Percentiles rank a stretch among this genome's conserved stretches.
These are phyloP conservation scores for Theobroma cacao DNA, from an alignment of 345 rosid species.

Conservation along the genomic window DNA sequence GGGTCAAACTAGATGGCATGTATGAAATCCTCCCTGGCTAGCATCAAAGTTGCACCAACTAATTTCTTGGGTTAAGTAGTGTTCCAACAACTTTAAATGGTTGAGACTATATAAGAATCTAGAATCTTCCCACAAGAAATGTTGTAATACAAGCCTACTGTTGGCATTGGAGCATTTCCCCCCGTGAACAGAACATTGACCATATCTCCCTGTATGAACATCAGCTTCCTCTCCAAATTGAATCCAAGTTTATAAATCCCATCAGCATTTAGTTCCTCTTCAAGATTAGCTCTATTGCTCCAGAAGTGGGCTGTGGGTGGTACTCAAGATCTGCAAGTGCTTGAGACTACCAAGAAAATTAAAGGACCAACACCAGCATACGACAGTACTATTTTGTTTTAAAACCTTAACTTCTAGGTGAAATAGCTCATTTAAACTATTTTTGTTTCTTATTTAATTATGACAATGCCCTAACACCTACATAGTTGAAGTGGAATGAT, in stretches of 20 bases:
- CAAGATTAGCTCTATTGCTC: neutral
- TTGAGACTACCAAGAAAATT: neutral
- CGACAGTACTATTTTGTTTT: neutral
- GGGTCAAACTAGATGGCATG: neutral
- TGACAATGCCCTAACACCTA: neutral
- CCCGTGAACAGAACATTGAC: neutral
- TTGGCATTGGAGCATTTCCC: neutral
- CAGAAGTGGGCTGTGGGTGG: neutral
- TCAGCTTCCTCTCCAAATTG: neutral
- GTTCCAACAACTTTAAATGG: neutral
- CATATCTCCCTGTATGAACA: neutral
- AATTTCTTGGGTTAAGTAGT: neutral
- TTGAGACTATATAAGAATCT: neutral
- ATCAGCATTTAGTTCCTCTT: neutral
- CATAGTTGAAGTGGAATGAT: neutral
- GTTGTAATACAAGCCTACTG: neutral
- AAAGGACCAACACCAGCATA: neutral
- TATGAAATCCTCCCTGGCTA: neutral
- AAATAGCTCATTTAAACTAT: neutral
- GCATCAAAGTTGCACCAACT: neutral
- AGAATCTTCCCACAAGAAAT: neutral
- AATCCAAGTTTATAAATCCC: neutral
- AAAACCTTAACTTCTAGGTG: neutral
- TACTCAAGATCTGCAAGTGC: neutral
- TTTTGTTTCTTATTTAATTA: neutral